Conservation (phyloP, 1,139 yeast genomes). For the Lodderomyces jiufengensis region DNA sequence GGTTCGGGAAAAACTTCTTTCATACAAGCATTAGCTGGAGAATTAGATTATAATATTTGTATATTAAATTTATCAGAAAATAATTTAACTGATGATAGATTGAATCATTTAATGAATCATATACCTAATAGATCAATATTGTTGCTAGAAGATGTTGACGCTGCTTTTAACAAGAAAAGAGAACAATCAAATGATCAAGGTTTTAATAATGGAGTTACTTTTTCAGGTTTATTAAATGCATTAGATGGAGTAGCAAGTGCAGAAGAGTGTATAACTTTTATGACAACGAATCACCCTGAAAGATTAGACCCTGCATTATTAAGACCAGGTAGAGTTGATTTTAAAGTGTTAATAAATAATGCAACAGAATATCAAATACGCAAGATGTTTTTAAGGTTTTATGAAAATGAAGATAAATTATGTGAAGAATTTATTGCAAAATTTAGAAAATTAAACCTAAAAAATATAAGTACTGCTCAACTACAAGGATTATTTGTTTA, state of each 20-base stretch:
- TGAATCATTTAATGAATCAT: constrained; percentile 93
- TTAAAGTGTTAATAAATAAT: constrained; percentile 75
- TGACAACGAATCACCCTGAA: constrained; percentile 98
- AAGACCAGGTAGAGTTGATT: constrained; percentile 94
- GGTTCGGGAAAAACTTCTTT: constrained; percentile 96
- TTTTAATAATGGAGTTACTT: constrained; percentile 81
- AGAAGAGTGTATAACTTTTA: constrained; percentile 91
- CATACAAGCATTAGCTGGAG: constrained; percentile 96
- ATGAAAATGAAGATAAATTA: constrained; percentile 58
- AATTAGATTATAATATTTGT: constrained; percentile 91
- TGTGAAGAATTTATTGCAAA: constrained; percentile 61
- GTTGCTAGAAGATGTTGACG: constrained; percentile 88
- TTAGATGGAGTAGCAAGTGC: constrained; percentile 99
- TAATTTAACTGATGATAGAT: constrained; percentile 87
- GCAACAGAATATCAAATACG: constrained; percentile 79
- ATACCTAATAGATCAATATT: constrained; percentile 86
- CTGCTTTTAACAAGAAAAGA: constrained; percentile 79
- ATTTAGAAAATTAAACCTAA: constrained; percentile 47
- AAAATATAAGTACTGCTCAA: constrained; percentile 83
- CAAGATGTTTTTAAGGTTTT: constrained; percentile 84
- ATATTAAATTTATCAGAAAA: constrained; percentile 86
- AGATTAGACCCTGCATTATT: constrained; percentile 78
- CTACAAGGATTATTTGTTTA: constrained; percentile 93
- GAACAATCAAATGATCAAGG: constrained; percentile 76
- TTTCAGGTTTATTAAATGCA: constrained; percentile 89